Base-by-base conservation (phyloP, 495 filamentous ascomycete genomes). In the Chaetomium tenue region DNA sequence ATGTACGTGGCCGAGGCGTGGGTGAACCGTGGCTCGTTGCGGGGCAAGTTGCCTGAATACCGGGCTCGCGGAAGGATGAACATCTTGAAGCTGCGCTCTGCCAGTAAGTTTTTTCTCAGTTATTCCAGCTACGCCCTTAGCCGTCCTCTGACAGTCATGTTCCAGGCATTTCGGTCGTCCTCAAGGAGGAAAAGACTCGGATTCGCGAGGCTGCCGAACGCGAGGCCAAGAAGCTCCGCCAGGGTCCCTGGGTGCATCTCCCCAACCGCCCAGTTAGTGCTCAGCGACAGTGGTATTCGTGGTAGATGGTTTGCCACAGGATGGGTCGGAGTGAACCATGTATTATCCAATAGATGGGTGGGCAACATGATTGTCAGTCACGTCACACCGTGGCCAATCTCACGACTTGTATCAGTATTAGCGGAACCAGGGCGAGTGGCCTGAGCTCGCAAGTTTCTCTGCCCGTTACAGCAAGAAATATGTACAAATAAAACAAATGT, bases 161-260 rank as follows among this genome's bases (percentile, higher is more conserved):
- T 1, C 5, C 59, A 91, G 89, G 83, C 63, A 84, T 97, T n/a
- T 86, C 88, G 0, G 75, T 98, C 20, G 68, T 96, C 6, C 78
- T 98, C 72, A 98, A 98, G 80, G 94, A 98, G 72, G 91, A 98
- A 74, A 87, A 87, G 74, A 97, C 94, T 1, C 81, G 91, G 37
- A 86, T 97, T 56, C 84, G 94, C 39, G 82, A 89, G 70, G 87
- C 88, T 73, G 77, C 89, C 63, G 92, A 96, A 70, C 82, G 87
- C 63, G 83, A 91, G 71, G 86, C 86, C 70, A 90, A 89, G 75
- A 77, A 85, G 73, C 79, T 84, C 50, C 86, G 86, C 69, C 80
- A 87, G 65, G 87, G 88, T 62, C 86, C 93, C 20, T 97, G 92
- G 93, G 83, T 89, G 25, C 89, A 89, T 69, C 78, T 97, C 33